Base-by-base conservation (phyloP, 1,284 basidiomycete species). In the Austroboletus olivaceoglutinosus region DNA sequence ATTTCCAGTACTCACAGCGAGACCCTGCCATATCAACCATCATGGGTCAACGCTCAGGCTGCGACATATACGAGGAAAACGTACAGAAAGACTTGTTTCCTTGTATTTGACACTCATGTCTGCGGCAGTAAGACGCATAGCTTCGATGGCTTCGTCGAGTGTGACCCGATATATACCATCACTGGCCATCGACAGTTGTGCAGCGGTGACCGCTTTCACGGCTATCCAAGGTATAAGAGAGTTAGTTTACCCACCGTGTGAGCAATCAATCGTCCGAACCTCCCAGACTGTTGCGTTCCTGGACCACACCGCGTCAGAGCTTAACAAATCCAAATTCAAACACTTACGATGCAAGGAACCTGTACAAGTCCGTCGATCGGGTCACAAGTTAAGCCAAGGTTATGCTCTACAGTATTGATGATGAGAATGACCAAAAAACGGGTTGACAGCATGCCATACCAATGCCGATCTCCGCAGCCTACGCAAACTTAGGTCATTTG, bases 391-490 rank as follows among this genome's bases (percentile, higher is more conserved):
- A 93, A 68, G 3, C 91, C 92, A 9, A 95, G 76, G 65, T 91
- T 93, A 61, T 93, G 91, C 65, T 93, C 88, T 85, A 59, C 49
- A 37, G 48, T 43, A 37, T 52, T 45, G 68, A 48, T 45, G 68
- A 48, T 69, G 19, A 48, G 46, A 44, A 56, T 45, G 33, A 25
- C 55, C 25, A 38, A n/a, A 39, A 43, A 18, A 30, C 25, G 7
- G 36, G 15, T 39, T 45, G 19, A 50, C 6, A 7, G 43, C 2
- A 50, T 15, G 27, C 63, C 73, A 73, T 71, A 86, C 86, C 86
- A 55, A 97, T 96, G 4, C 93, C 94, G 50, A 96, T 95, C 69
- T 98, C 96, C 38, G 95, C 95, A 15, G 95, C 95, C 78, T 94
- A 73, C 13, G 54, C 41, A 55, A 54, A 57, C 19, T 25, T 57